These are phyloP conservation scores for Globisporangium apiculatum DNA, from an alignment of 352 stramenopile genomes.

Conservation along the genomic window DNA sequence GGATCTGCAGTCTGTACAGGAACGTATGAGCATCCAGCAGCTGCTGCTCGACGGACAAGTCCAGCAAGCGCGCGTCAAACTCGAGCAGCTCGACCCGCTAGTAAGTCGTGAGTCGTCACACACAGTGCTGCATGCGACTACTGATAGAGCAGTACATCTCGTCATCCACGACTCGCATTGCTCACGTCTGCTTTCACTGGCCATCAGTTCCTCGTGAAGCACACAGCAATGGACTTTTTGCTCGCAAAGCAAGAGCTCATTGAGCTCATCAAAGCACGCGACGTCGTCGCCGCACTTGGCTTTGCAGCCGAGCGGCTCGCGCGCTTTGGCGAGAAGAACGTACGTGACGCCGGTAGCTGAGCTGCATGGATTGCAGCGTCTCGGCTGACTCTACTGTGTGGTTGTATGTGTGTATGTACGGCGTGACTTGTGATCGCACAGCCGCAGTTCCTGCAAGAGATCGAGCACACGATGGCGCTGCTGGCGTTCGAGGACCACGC, in stretches of 20 bases:
- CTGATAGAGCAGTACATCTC: no score
- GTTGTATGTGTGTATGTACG: neutral
- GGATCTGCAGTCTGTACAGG: constrained; percentile 67
- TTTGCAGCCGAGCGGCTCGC: constrained; percentile 72
- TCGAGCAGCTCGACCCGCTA: constrained; percentile 42
- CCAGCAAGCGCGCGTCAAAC: constrained; percentile 45
- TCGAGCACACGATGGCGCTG: constrained; percentile 71
- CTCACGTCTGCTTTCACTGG: neutral
- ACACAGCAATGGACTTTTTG: constrained; percentile 62
- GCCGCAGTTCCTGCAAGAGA: constrained; percentile 65
- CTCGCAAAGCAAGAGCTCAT: constrained; percentile 77
- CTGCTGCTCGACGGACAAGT: constrained; percentile 56
- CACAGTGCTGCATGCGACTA: no score
- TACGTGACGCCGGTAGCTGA: constrained; percentile 11
- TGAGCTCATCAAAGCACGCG: constrained; percentile 63
- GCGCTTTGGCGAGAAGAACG: constrained; percentile 67
- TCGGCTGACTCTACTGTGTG: neutral
- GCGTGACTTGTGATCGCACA: constrained; percentile 8
- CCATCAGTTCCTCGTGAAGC: constrained; percentile 47
- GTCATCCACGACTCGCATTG: neutral
- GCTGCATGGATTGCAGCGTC: no score
- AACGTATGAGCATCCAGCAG: constrained; percentile 65
- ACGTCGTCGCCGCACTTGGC: constrained; percentile 54
- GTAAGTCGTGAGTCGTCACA: constrained; percentile 12
- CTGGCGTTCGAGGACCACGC: constrained; percentile 68